Evolutionary conservation across 805 yeast genomes (phyloP).

Genomic region (Saccharomyces kudriavzevii): DNA sequence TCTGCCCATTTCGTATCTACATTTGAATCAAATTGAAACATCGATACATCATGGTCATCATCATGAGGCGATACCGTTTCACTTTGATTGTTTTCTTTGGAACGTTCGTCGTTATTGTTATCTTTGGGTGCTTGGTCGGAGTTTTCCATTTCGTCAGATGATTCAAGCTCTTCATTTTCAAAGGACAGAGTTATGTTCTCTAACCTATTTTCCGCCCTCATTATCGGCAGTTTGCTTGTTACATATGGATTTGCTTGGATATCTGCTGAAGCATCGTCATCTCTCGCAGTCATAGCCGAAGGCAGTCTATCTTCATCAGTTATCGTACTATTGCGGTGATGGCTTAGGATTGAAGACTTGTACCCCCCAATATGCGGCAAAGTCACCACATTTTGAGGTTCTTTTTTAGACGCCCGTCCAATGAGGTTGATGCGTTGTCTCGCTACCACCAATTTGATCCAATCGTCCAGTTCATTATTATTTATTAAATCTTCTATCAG

Average conservation of each 20-base stretch:
- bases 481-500: constrained; percentile 25
- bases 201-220: constrained; percentile 28
- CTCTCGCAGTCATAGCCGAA: constrained; percentile 10
- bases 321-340: neutral
- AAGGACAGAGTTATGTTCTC: constrained; percentile 27
- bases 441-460: constrained; percentile 29
- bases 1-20: constrained; percentile 23
- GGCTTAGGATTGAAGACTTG: constrained; percentile 15
- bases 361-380: constrained; percentile 23
- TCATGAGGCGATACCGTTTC: neutral
- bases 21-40: constrained; percentile 6
- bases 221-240: constrained; percentile 35
- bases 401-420: constrained; percentile 16
- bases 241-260: constrained; percentile 16
- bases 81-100: constrained; percentile 4
- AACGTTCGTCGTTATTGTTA: constrained; percentile 5
- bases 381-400: constrained; percentile 10
- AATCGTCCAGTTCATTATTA: constrained; percentile 31
- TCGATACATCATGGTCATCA: neutral
- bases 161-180: constrained; percentile 16
- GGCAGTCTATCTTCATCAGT: constrained; percentile 11
- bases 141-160: constrained; percentile 3
- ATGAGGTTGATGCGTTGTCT: constrained; percentile 24
- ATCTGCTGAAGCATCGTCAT: constrained; percentile 21
- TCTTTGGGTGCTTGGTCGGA: constrained; percentile 1